Evolutionary conservation across 441 rosid species (phyloP).

Genomic region (Euphorbia celastroides): DNA sequence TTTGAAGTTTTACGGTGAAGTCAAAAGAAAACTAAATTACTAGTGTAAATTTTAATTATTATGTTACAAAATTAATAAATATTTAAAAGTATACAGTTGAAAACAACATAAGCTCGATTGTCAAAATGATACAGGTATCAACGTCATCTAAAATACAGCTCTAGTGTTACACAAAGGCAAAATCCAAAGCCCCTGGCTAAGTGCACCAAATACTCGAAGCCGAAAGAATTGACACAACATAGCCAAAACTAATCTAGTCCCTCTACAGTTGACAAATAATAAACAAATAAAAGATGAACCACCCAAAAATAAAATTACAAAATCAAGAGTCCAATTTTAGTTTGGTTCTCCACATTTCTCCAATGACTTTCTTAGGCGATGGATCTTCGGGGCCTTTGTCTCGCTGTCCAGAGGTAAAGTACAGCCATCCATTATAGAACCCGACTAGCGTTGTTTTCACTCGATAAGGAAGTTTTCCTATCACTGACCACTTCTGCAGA

Average conservation of each 20-base stretch:
- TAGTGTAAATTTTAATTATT: too few species aligned
- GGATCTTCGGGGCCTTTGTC: slow-evolving; percentile 89
- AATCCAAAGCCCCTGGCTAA: too few species aligned
- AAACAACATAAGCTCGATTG: too few species aligned
- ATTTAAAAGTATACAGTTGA: too few species aligned
- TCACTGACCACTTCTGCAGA: slow-evolving; percentile 82
- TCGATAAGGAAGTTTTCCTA: slow-evolving; percentile 82
- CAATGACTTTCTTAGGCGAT: slow-evolving; percentile 67
- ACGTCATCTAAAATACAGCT: neutral
- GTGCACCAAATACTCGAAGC: too few species aligned
- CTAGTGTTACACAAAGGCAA: neutral
- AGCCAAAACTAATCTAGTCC: neutral
- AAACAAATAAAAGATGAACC: neutral
- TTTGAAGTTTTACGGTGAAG: too few species aligned
- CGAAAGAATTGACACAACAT: neutral
- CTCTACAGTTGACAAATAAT: neutral
- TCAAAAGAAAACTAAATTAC: too few species aligned
- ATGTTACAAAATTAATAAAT: too few species aligned
- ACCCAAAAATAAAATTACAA: neutral
- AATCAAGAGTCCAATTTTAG: slow-evolving; percentile 41
- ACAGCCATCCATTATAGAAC: slow-evolving; percentile 72
- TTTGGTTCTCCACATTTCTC: slow-evolving; percentile 92
- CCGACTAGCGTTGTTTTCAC: slow-evolving; percentile 90
- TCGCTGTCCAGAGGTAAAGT: slow-evolving; percentile 93
- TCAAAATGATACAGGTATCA: neutral